A percentile compares a stretch with the other conserved stretches of the same genome.
These are phyloP conservation scores for Simmondsia chinensis DNA, from an alignment of 148 eudicot genomes.

Conservation along the genomic window DNA sequence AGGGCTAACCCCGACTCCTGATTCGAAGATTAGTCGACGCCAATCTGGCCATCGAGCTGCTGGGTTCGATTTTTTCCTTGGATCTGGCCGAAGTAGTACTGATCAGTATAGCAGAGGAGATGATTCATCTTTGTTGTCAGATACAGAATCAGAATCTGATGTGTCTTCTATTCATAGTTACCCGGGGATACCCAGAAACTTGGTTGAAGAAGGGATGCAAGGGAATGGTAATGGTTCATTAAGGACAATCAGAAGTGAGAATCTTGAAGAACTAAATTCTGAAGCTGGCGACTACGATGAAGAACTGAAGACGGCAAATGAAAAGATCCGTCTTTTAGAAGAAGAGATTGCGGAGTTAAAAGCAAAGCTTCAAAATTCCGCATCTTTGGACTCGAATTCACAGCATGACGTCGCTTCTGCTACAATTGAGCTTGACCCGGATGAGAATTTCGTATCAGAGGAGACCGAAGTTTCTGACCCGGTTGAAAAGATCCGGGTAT, in stretches of 20 bases:
- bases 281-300: conserved; percentile 44
- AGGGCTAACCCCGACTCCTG: conserved; percentile 37
- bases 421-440: no score
- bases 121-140: conserved; percentile 54
- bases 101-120: conserved; percentile 51
- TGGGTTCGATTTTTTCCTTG: conserved; percentile 80
- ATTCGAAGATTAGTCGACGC: conserved; percentile 30
- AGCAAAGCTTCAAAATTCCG: conserved; percentile 37
- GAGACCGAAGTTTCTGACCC: conserved; percentile 31
- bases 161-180: conserved; percentile 63
- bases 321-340: conserved; percentile 34
- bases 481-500: conserved; percentile 17
- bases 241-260: conserved; percentile 26
- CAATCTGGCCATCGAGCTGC: conserved; percentile 76
- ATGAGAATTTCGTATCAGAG: no score
- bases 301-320: conserved; percentile 34
- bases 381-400: conserved; percentile 16
- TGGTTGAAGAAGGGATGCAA: conserved; percentile 39
- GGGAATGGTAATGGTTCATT: conserved; percentile 25
- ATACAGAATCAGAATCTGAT: conserved; percentile 78
- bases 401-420: no score
- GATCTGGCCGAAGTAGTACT: conserved; percentile 49
- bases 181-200: conserved; percentile 21
- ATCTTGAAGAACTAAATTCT: conserved; percentile 18
- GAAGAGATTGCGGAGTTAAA: conserved; percentile 51